These are phyloP conservation scores for Sporothrix curviconia DNA, from an alignment of 2,329 filamentous ascomycete genomes.

Conservation along the genomic window DNA sequence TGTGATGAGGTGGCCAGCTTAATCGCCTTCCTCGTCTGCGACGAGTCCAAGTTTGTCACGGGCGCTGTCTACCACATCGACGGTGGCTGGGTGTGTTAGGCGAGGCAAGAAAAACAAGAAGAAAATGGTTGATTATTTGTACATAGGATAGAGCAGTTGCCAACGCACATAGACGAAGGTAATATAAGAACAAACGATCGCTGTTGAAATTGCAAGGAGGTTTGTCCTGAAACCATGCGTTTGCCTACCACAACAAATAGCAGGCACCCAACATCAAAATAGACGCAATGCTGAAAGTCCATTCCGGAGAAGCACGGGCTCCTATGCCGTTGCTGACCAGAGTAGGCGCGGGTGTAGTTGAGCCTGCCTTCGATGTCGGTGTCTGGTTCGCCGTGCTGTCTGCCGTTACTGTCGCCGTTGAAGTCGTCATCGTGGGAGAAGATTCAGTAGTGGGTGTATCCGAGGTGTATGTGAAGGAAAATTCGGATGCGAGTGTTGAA, in stretches of 20 bases:
- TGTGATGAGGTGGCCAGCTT: slow-evolving; percentile 9
- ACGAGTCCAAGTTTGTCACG: slow-evolving; percentile 11
- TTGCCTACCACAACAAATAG: no score
- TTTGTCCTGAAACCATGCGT: no score
- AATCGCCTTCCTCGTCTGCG: slow-evolving; percentile 10
- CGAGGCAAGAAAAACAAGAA: not conserved
- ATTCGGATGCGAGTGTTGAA: no score
- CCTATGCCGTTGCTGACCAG: not conserved
- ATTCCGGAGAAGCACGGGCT: not conserved
- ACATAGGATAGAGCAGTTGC: not conserved
- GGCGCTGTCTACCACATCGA: slow-evolving; percentile 6
- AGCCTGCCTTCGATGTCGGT: no score
- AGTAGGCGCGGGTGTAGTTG: not conserved
- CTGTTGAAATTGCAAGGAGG: no score
- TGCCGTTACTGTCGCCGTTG: not conserved
- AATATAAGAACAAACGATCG: not conserved
- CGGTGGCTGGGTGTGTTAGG: slow-evolving; percentile 7
- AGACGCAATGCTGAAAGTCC: no score
- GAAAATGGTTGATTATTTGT: not conserved
- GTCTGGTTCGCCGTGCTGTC: not conserved
- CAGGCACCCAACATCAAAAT: no score
- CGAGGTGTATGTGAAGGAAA: no score
- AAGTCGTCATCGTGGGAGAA: not conserved
- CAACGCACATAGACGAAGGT: not conserved
- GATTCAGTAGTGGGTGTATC: not conserved